Base-by-base conservation (phyloP, 1,284 basidiomycete genomes). In the Stereum hirsutum region DNA sequence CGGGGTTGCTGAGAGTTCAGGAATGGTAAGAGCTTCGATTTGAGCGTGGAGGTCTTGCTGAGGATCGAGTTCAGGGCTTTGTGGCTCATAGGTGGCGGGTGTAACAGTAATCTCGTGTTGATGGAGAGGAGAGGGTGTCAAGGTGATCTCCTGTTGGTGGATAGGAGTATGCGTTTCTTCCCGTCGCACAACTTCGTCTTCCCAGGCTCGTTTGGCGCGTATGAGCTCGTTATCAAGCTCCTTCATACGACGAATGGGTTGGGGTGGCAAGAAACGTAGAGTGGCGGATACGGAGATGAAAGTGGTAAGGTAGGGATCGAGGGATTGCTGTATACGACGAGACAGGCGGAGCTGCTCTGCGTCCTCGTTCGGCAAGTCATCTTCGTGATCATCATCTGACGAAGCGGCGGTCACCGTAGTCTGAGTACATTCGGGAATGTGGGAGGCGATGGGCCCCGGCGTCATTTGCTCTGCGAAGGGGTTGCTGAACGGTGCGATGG, bases 251-350 rank as follows among this genome's bases (percentile, higher is more conserved):
- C 78, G 70, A 26, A 98, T 77, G 2, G 91, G 86, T 54, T 88
- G 82, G 1, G 94, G 94, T 12, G 93, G 92, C 11, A 84, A 85
- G 58, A 95, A 93, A 10, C 88, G 79, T 31, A 97, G 69, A 0
- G 90, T 89, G 0, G 92, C 86, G 5, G 91, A 95, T 26, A 91
- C 88, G 1, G 91, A 95, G 20, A 96, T 85, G 52, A 91, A 89
- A 0, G 88, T 93, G 46, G 69, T 78, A 49, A 75, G 68, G 58
- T 95, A 98, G 0, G 89, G 88, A 33, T 85, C 75, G 12, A 96
- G 69, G 0, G 89, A 82, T 44, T 81, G 70, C 38, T 88, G 78
- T 33, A 94, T 89, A 19, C 79, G 74, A 41, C 73, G 70, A 20
- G 87, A 83, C 3, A 88, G 68, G 38, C 74, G 71, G 33, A 77